Conservation (phyloP, 768 basidiomycete species). For the Phaffia tasmanica region DNA sequence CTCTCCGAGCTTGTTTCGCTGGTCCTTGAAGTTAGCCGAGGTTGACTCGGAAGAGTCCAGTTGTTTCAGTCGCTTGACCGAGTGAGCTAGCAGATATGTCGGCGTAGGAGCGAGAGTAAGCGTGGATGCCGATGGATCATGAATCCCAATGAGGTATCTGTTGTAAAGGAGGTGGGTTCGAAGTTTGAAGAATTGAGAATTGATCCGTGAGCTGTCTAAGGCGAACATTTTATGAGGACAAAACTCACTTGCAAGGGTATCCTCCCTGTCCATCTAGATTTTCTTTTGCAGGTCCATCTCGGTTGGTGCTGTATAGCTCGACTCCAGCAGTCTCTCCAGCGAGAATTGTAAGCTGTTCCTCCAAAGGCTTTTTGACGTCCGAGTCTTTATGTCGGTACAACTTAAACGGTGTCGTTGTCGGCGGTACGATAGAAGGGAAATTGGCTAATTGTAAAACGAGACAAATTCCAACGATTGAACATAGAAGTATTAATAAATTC, state of each 20-base stretch:
- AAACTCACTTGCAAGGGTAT: constrained; percentile 17
- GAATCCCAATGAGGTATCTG: constrained; percentile 75
- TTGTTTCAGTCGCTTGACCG: constrained; percentile 70
- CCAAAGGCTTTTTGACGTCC: constrained; percentile 20
- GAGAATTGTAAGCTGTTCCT: constrained; percentile 43
- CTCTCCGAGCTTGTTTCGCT: constrained; percentile 70
- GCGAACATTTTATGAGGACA: neutral
- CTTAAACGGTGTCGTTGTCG: constrained; percentile 51
- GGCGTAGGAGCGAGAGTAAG: constrained; percentile 56
- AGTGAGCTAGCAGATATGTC: constrained; percentile 54
- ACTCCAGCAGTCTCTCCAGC: constrained; percentile 75
- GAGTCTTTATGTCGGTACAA: constrained; percentile 43
- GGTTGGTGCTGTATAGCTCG: constrained; percentile 60
- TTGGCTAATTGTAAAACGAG: constrained; percentile 39
- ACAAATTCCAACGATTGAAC: neutral
- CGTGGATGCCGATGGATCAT: constrained; percentile 62
- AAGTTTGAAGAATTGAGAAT: neutral
- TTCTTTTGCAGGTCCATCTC: constrained; percentile 44
- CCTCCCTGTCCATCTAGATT: constrained; percentile 31
- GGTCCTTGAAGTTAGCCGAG: constrained; percentile 45
- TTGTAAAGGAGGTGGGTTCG: neutral
- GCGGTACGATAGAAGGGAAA: constrained; percentile 57
- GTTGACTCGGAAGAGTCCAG: constrained; percentile 7
- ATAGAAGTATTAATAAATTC: neutral
- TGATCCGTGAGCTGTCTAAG: neutral